These are phyloP conservation scores for Penicillium thymicola DNA, from an alignment of 2,329 filamentous ascomycete genomes.

Conservation along the genomic window DNA sequence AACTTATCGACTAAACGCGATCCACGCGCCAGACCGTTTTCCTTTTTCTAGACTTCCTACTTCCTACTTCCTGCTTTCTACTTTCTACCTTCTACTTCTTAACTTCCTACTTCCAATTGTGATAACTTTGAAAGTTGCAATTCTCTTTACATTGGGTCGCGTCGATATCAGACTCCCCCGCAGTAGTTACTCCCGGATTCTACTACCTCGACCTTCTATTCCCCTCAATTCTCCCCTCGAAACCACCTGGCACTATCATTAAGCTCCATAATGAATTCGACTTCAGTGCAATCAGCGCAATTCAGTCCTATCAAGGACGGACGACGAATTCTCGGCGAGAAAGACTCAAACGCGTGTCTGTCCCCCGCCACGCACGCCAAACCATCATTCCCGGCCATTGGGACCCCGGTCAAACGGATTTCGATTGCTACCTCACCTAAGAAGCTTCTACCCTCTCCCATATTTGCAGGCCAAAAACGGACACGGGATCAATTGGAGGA, in stretches of 20 bases:
- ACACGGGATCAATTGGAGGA: conserved; percentile 40
- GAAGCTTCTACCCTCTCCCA: conserved; percentile 32
- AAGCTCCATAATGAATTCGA: conserved; percentile 22
- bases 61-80: background rate
- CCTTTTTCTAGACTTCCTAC: conserved; percentile 1
- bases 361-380: conserved; percentile 29
- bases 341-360: conserved; percentile 41
- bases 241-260: background rate
- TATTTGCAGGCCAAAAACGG: conserved; percentile 41
- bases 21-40: conserved; percentile 25
- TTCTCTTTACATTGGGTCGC: background rate
- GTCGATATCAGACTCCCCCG: conserved; percentile 1
- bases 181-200: background rate
- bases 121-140: background rate
- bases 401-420: conserved; percentile 30
- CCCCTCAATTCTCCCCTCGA: background rate
- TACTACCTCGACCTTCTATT: background rate
- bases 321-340: conserved; percentile 42
- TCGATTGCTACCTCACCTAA: conserved; percentile 26
- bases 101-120: background rate
- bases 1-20: conserved; percentile 26
- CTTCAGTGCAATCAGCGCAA: conserved; percentile 21
- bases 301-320: conserved; percentile 37
- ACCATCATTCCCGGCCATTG: conserved; percentile 16
- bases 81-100: background rate